Conservation (phyloP, 2,329 filamentous ascomycete species). For the Nemania sp. region DNA sequence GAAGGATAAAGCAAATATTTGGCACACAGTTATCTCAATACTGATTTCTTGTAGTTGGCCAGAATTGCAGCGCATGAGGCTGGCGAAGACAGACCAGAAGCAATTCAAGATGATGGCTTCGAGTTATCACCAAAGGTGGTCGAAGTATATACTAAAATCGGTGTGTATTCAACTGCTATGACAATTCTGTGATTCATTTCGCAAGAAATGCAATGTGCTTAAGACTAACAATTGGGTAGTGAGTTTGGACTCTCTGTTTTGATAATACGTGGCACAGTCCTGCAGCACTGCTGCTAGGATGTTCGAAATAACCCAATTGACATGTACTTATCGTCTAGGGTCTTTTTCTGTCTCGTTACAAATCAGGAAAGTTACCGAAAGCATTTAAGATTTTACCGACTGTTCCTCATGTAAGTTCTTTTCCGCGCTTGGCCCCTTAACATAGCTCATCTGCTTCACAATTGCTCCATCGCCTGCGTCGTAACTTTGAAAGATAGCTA, state of each 20-base stretch:
- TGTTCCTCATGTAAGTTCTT: conserved; percentile 63
- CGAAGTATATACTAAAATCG: conserved; percentile 88
- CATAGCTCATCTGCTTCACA: too few relatives aligned
- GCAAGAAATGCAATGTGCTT: too few relatives aligned
- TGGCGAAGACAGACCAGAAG: conserved; percentile 53
- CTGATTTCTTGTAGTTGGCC: conserved; percentile 54
- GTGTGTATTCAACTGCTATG: not conserved
- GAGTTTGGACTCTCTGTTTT: conserved; percentile 1
- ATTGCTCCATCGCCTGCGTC: too few relatives aligned
- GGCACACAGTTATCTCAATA: conserved; percentile 1
- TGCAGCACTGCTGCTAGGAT: not conserved
- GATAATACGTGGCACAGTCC: not conserved
- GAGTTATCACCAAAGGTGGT: conserved; percentile 89
- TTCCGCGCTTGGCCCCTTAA: too few relatives aligned
- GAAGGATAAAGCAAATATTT: not conserved
- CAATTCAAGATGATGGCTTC: conserved; percentile 72
- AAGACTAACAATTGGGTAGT: conserved; percentile 13
- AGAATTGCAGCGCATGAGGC: conserved; percentile 94
- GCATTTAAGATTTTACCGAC: conserved; percentile 96
- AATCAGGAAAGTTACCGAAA: conserved; percentile 94
- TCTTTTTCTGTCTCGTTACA: conserved; percentile 82
- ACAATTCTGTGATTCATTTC: not conserved
- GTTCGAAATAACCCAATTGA: conserved; percentile 5
- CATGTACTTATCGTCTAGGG: conserved; percentile 40
- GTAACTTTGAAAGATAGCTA: too few relatives aligned